Evolutionary conservation across 1,139 yeast species (phyloP), one percentile per base, ranked within the genome.

Genomic region (Insectozyma bohioensis): DNA sequence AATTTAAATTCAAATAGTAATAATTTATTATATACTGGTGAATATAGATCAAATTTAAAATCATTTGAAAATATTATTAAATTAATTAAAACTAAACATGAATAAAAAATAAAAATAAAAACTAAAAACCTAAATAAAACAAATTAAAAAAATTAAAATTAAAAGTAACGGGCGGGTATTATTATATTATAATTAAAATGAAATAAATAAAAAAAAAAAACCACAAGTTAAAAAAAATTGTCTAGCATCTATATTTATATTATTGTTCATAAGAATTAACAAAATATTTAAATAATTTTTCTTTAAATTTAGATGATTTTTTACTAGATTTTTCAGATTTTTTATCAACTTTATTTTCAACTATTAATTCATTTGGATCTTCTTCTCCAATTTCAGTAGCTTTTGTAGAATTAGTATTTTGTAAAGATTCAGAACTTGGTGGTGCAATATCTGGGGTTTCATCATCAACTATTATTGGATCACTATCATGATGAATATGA

Each of bases 261-360:
- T 24, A 35, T 13, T 28, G 18, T 12, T 58, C 61, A 41, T 63
- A 64, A 26, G 52, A 35, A 38, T 58, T 62, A 12, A 67, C 53
- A 40, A 67, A 67, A 36, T 58, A 60, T 41, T 64, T 66, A 43
- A 53, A 54, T 26, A 67, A 46, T 37, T 49, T 62, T 22, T 56
- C 53, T 37, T 56, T 66, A 41, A 67, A 63, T 34, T 54, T 56
- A 24, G 45, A 43, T n/a, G 42, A 28, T 28, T 50, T 51, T 20
- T 31, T 28, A 11, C 20, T 21, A 22, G 25, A 29, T 11, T 25
- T 24, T 19, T 14, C 28, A 12, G n/a, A 35, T 16, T 27, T 15
- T 4, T 22, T 12, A 11, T 25, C 20, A n/a, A n/a, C n/a, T 10
- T 20, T 17, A 15, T 24, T 28, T 11, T 31, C 30, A 8, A n/a